A percentile compares a stretch with the other conserved stretches of the same genome.
phyloP scores from a whole-genome alignment of 2,329 filamentous ascomycete species.

The Cercospora sesami region DNA sequence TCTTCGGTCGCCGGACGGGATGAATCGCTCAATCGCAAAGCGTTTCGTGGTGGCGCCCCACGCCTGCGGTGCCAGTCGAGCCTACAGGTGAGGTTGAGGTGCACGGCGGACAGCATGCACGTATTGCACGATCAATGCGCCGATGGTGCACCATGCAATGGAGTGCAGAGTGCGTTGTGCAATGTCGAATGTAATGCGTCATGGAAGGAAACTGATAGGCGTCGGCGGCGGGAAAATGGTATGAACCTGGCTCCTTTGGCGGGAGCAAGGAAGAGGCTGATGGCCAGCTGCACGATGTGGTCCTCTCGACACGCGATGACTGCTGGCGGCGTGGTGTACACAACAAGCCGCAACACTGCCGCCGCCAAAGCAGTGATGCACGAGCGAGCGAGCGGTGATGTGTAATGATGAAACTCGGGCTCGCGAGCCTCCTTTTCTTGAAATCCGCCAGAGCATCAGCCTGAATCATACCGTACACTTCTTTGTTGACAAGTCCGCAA shows the following conservation, averaged over 20 bases:
- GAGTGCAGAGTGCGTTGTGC: neutral
- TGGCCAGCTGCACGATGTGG: neutral
- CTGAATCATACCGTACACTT: neutral
- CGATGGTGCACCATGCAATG: neutral
- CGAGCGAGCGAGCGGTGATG: neutral
- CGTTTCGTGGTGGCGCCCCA: neutral
- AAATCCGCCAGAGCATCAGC: neutral
- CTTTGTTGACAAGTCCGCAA: neutral
- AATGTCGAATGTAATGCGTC: neutral
- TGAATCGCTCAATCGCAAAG: neutral
- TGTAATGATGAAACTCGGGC: neutral
- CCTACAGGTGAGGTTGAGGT: neutral
- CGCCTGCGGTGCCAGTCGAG: neutral
- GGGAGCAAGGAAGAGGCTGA: neutral
- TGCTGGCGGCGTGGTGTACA: neutral
- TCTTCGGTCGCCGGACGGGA: conserved; percentile 5
- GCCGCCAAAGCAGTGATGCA: neutral
- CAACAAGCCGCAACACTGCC: conserved; percentile 3
- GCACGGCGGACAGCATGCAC: neutral
- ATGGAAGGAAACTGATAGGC: neutral
- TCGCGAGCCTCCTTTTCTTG: neutral
- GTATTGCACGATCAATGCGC: neutral
- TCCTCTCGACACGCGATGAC: neutral
- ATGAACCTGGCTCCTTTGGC: neutral
- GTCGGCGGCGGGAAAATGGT: neutral